Percentiles rank a stretch among this genome's conserved stretches.
phyloP scores from a whole-genome alignment of 129 eudicot genomes.

The Tagetes patula region DNA sequence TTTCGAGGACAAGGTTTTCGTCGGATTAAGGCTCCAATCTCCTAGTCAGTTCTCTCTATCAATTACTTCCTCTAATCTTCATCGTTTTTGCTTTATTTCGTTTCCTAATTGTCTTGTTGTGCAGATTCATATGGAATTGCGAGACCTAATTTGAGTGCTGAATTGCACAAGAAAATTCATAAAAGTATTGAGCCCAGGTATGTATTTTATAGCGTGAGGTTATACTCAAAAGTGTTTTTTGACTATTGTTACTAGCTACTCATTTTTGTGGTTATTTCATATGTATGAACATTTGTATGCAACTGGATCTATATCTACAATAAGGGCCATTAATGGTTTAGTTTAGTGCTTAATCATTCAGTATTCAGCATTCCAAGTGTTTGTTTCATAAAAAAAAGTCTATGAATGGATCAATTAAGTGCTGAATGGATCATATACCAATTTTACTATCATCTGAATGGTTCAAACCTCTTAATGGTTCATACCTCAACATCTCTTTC shows the following conservation, averaged over 20 bases:
- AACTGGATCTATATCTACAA: not conserved
- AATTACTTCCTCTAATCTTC: not conserved
- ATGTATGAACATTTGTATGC: not conserved
- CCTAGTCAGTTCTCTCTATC: slow-evolving; percentile 40
- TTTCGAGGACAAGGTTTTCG: slow-evolving; percentile 59
- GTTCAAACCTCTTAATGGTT: no score
- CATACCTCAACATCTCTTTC: no score
- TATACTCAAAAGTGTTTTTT: no score
- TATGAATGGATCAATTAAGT: no score
- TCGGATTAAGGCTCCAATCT: slow-evolving; percentile 67
- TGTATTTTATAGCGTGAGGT: not conserved
- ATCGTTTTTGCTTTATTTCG: not conserved
- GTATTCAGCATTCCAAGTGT: no score
- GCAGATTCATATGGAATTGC: slow-evolving; percentile 57
- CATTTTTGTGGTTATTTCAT: not conserved
- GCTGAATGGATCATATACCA: no score
- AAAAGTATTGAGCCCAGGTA: slow-evolving; percentile 65
- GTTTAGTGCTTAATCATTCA: no score
- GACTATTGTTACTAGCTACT: not conserved
- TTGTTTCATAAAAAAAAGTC: no score
- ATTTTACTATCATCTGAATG: not conserved
- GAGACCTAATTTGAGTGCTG: slow-evolving; percentile 58
- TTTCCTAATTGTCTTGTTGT: not conserved
- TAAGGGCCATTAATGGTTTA: no score
- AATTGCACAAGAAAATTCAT: slow-evolving; percentile 58